A percentile compares a stretch with the other conserved stretches of the same genome.
Conservation (phyloP, 306 rosid species). For the Geum urbanum region DNA sequence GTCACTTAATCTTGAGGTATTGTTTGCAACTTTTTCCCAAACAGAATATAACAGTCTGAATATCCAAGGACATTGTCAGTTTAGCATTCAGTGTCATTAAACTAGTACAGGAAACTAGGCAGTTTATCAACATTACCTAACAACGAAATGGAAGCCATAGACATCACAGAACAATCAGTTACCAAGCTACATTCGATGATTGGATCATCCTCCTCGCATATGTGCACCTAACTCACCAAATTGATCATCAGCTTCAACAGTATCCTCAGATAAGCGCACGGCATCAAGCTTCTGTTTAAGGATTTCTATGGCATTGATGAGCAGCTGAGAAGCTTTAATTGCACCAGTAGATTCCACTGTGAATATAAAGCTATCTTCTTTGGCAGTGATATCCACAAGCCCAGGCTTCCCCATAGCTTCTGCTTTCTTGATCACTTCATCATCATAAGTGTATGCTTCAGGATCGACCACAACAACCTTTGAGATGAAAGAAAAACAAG, state of each 20-base stretch:
- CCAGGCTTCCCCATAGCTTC: constrained; percentile 96
- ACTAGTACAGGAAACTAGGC: constrained; percentile 11
- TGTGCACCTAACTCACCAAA: constrained; percentile 98
- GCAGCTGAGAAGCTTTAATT: constrained; percentile 72
- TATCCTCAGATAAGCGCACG: constrained; percentile 87
- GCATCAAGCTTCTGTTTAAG: constrained; percentile 93
- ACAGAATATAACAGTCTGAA: not conserved
- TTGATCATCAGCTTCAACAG: constrained; percentile 89
- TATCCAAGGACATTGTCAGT: constrained; percentile 6
- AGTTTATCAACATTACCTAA: constrained; percentile 30
- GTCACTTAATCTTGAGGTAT: no score
- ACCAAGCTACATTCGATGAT: not conserved
- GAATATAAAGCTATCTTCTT: constrained; percentile 85
- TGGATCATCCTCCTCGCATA: constrained; percentile 83
- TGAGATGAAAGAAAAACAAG: not conserved
- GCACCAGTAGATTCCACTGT: constrained; percentile 94
- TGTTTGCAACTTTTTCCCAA: not conserved
- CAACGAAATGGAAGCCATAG: constrained; percentile 8
- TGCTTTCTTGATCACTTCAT: constrained; percentile 90
- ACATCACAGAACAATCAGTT: constrained; percentile 1
- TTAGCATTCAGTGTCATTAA: constrained; percentile 19
- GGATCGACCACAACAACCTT: constrained; percentile 72
- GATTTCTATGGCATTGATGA: constrained; percentile 86
- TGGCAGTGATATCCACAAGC: constrained; percentile 79
- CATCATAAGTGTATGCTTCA: constrained; percentile 87